Conservation (phyloP, 192 early-diverging fungal genomes). For the Anaeromyces robustus region DNA sequence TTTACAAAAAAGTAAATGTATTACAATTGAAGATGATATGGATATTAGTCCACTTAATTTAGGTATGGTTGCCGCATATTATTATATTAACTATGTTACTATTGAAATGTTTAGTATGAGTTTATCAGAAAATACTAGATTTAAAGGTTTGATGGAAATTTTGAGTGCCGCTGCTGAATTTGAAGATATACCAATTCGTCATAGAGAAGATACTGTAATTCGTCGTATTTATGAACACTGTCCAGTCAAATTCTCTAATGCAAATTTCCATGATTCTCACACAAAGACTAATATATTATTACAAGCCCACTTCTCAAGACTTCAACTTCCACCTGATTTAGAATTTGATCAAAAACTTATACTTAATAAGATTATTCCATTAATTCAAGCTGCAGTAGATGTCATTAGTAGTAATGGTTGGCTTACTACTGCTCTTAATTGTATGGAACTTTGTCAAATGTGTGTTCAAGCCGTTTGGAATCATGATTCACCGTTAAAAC, state of each 20-base stretch:
- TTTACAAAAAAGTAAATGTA: slow-evolving; percentile 72
- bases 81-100: slow-evolving; percentile 87
- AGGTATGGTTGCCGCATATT: slow-evolving; percentile 96
- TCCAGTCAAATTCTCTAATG: slow-evolving; percentile 51
- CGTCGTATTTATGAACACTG: slow-evolving; percentile 64
- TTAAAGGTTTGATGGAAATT: slow-evolving; percentile 85
- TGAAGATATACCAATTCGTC: slow-evolving; percentile 77
- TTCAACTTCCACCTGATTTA: slow-evolving; percentile 78
- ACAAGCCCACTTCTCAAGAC: slow-evolving; percentile 87
- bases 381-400: slow-evolving; percentile 88
- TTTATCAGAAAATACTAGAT: slow-evolving; percentile 68
- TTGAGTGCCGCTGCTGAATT: slow-evolving; percentile 87
- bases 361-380: slow-evolving; percentile 47
- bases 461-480: slow-evolving; percentile 94
- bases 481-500: slow-evolving; percentile 73
- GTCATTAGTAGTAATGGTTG: slow-evolving; percentile 84
- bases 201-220: slow-evolving; percentile 75
- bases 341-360: slow-evolving; percentile 74
- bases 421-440: slow-evolving; percentile 70
- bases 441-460: slow-evolving; percentile 98
- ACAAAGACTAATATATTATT: slow-evolving; percentile 85
- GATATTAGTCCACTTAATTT: slow-evolving; percentile 72
- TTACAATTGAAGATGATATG: slow-evolving; percentile 47
- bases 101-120: slow-evolving; percentile 87
- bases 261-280: slow-evolving; percentile 75